A percentile compares a stretch with the other conserved stretches of the same genome.
Evolutionary conservation across 1,139 yeast genomes (phyloP).

Genomic region (Zygotorulaspora mrakii): DNA sequence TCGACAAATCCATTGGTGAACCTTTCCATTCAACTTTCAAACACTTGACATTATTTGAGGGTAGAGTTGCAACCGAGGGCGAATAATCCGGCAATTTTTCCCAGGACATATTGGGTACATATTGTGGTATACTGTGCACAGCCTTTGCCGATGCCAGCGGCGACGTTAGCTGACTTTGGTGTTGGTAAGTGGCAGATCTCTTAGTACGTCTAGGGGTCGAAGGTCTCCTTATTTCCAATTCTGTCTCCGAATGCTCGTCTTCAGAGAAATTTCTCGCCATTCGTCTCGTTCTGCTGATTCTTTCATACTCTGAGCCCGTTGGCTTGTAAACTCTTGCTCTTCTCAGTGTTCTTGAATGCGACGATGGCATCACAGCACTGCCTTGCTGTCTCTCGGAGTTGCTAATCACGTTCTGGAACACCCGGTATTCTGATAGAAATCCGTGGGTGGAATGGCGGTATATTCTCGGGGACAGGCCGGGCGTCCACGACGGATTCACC

Average conservation of each 20-base stretch:
- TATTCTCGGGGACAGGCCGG: slow-evolving; percentile 14
- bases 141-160: slow-evolving; percentile 29
- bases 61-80: slow-evolving; percentile 62
- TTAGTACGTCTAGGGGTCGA: slow-evolving; percentile 23
- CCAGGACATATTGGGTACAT: slow-evolving; percentile 50
- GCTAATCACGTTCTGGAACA: slow-evolving; percentile 4
- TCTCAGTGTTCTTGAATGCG: slow-evolving; percentile 5
- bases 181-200: slow-evolving; percentile 14
- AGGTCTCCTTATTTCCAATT: slow-evolving; percentile 15
- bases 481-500: slow-evolving; percentile 14
- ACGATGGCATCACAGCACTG: not conserved
- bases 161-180: slow-evolving; percentile 15
- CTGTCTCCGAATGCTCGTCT: slow-evolving; percentile 11
- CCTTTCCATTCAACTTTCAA: slow-evolving; percentile 97
- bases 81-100: slow-evolving; percentile 65
- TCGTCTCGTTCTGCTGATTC: slow-evolving; percentile 21
- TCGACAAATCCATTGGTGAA: slow-evolving; percentile 84
- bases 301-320: slow-evolving; percentile 19
- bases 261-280: slow-evolving; percentile 10
- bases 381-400: not conserved
- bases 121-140: slow-evolving; percentile 24
- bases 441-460: slow-evolving; percentile 14
- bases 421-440: slow-evolving; percentile 17
- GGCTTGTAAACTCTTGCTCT: slow-evolving; percentile 13
- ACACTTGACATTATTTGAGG: slow-evolving; percentile 61